phyloP scores from a whole-genome alignment of 1,139 yeast species.

The Kodamaea ohmeri region DNA sequence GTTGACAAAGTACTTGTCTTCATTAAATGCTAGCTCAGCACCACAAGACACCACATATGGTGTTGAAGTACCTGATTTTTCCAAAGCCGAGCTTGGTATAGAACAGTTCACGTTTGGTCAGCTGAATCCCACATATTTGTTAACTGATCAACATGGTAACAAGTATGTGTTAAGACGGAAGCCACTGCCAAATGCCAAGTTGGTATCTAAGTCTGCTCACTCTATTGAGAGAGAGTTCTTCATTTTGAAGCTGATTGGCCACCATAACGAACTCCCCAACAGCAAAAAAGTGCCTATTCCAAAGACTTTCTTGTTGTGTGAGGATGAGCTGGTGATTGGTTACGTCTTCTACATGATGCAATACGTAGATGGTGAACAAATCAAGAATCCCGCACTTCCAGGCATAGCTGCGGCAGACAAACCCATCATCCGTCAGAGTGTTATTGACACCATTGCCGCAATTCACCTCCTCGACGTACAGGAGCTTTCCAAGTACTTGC shows the following conservation, averaged over 20 bases:
- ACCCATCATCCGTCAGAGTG: conserved; percentile 46
- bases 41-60: conserved; percentile 14
- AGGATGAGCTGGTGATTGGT: conserved; percentile 50
- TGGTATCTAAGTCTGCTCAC: conserved; percentile 61
- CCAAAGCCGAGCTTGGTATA: conserved; percentile 16
- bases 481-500: conserved; percentile 43
- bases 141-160: conserved; percentile 40
- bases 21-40: conserved; percentile 1
- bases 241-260: conserved; percentile 47
- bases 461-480: conserved; percentile 53
- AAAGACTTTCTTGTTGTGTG: conserved; percentile 46
- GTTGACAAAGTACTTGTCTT: conserved; percentile 14
- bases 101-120: conserved; percentile 65
- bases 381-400: conserved; percentile 55
- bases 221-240: conserved; percentile 64
- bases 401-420: conserved; percentile 28
- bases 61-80: conserved; percentile 15
- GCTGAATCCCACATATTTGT: conserved; percentile 61
- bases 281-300: conserved; percentile 48
- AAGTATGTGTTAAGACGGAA: conserved; percentile 57
- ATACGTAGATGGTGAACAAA: conserved; percentile 56
- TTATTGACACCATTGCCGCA: conserved; percentile 48
- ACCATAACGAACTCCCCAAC: conserved; percentile 24
- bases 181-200: conserved; percentile 53
- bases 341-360: conserved; percentile 61